Evolutionary conservation across 2,329 filamentous ascomycete genomes (phyloP).

Genomic region (Phaeosphaeriaceae sp.): DNA sequence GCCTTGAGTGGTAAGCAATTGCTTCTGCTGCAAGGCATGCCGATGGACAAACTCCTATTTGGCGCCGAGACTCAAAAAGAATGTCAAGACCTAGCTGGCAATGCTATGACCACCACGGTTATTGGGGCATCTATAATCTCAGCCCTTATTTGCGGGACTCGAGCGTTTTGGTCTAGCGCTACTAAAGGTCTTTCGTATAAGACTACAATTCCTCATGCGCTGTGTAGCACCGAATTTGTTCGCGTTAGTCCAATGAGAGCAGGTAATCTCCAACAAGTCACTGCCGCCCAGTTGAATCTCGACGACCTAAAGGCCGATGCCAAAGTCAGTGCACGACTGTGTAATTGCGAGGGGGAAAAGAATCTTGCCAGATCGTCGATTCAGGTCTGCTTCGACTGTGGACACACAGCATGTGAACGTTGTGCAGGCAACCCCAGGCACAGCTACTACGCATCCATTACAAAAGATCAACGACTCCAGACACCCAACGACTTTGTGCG

Average conservation of each 20-base stretch:
- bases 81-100: constrained; percentile 75
- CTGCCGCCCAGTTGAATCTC: constrained; percentile 14
- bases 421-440: constrained; percentile 65
- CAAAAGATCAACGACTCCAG: constrained; percentile 34
- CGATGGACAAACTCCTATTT: constrained; percentile 67
- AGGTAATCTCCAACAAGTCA: neutral
- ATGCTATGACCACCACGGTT: constrained; percentile 80
- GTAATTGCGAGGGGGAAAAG: constrained; percentile 63
- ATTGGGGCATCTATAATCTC: constrained; percentile 69
- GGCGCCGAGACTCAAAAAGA: constrained; percentile 65
- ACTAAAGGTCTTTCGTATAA: neutral
- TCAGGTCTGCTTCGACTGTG: constrained; percentile 59
- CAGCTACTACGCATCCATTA: constrained; percentile 40
- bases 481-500: constrained; percentile 54
- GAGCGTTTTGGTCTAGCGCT: constrained; percentile 8
- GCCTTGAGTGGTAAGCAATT: constrained; percentile 69
- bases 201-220: neutral
- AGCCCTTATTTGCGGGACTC: constrained; percentile 57
- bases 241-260: neutral
- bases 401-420: constrained; percentile 60
- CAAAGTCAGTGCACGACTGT: constrained; percentile 54
- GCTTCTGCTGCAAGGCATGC: constrained; percentile 72
- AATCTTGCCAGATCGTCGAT: constrained; percentile 50
- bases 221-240: neutral
- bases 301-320: constrained; percentile 29